Conservation (phyloP, 441 rosid species). For the Isatis lusitanica region DNA sequence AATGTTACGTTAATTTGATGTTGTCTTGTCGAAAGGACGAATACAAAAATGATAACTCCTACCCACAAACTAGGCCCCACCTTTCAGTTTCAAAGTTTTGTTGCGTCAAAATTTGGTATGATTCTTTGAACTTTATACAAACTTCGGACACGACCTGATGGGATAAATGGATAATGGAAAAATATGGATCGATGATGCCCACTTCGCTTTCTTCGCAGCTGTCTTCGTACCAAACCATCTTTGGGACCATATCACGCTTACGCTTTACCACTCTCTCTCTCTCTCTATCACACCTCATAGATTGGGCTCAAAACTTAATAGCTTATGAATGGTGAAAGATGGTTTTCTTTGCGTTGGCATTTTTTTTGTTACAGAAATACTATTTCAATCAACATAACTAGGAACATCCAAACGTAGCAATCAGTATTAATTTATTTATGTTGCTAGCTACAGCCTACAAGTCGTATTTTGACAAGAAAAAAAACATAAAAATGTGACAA, state of each 20-base stretch:
- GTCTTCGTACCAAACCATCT: slow-evolving; percentile 13
- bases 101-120: slow-evolving; percentile 26
- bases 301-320: neutral
- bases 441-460: too few relatives aligned
- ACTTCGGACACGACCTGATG: slow-evolving; percentile 23
- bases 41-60: slow-evolving; percentile 5
- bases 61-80: slow-evolving; percentile 29
- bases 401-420: neutral
- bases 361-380: neutral
- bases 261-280: slow-evolving; percentile 20
- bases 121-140: slow-evolving; percentile 7
- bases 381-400: neutral
- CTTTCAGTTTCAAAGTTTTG: slow-evolving; percentile 1
- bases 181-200: slow-evolving; percentile 3
- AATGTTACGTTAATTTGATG: slow-evolving; percentile 20
- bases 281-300: neutral
- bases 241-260: slow-evolving; percentile 32
- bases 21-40: slow-evolving; percentile 1
- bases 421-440: neutral
- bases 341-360: neutral
- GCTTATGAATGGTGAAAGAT: neutral
- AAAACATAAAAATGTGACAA: too few relatives aligned
- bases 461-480: too few relatives aligned
- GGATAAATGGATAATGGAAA: slow-evolving; percentile 17
- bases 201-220: slow-evolving; percentile 30